Evolutionary conservation across 2,329 filamentous ascomycete species (phyloP), one percentile per base, ranked within the genome.

Genomic region (Hypoxylon sp.): DNA sequence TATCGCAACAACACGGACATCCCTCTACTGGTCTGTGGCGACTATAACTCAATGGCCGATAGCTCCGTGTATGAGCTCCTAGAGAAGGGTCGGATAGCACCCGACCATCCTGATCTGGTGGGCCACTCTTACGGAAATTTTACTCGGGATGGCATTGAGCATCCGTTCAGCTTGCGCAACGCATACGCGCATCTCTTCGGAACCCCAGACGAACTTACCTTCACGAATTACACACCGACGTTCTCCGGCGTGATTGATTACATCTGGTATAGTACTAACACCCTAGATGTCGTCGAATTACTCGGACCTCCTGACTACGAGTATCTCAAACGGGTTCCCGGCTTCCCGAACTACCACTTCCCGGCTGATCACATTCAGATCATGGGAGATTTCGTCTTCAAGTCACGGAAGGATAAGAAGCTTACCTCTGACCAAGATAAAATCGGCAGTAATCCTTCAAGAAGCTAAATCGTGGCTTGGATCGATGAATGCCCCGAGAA

Each of bases 141-240:
- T 78, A 97, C 94, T 3, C 87, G 91, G 63, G 89, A 97, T 73
- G 96, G 96, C 65, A 97, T 98, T 79, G 90, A 92, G 68, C 96
- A 99, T 78, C 94, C 94, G 0, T 99, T 98, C 83, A 95, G 91
- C 75, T 84, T 99, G 70, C 93, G 96, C 75, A 97, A 96, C 21
- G 90, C 94, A 2, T 99, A 99, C 78, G 88, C 88, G 34, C 88
- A 91, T 68, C 90, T 97, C 55, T 91, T 91, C 68, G 91, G 95
- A 75, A 89, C 96, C 34, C 89, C 90, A 5, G 91, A 94, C 62
- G 93, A 97, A 77, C 82, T 98, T 73, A 89, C 89, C 3, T 99
- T 97, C 78, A 99, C 96, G 48, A 99, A 99, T 80, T 99, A 98
- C 80, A 96, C 94, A 12, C 94, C 96, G 0, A 89, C 89, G n/a